These are phyloP conservation scores for Paraglomus brasilianum DNA, from an alignment of 192 early-diverging fungal species.

Conservation along the genomic window DNA sequence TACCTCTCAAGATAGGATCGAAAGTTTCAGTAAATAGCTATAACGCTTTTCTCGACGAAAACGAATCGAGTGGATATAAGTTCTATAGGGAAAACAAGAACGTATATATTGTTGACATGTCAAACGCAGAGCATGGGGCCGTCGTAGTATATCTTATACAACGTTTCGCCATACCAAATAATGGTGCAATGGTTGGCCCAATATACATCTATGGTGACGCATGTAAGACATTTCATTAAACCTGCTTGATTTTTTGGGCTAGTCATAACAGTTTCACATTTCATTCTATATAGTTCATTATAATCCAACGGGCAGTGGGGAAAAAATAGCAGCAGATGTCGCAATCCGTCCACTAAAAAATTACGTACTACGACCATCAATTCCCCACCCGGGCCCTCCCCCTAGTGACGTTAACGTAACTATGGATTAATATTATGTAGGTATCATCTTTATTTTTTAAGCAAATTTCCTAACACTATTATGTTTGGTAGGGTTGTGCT, in stretches of 20 bases:
- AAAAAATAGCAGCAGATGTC: slow-evolving; percentile 23
- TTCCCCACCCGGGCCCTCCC: slow-evolving; percentile 10
- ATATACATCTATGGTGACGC: background rate
- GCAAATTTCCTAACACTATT: slow-evolving; percentile 13
- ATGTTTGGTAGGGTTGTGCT: background rate
- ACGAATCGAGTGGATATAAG: slow-evolving; percentile 5
- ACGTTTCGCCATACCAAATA: background rate
- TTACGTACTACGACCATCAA: background rate
- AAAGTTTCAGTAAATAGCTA: slow-evolving; percentile 9
- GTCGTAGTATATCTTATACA: background rate
- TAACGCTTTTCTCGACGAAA: background rate
- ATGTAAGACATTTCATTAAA: slow-evolving; percentile 3
- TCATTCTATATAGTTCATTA: slow-evolving; percentile 19
- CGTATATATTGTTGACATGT: slow-evolving; percentile 15
- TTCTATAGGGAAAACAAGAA: background rate
- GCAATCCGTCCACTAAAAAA: background rate
- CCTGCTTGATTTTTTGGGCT: background rate
- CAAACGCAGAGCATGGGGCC: background rate
- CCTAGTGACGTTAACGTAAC: slow-evolving; percentile 9
- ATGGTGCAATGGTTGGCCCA: background rate
- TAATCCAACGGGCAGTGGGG: slow-evolving; percentile 10
- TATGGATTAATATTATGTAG: background rate
- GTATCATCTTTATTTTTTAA: slow-evolving; percentile 2
- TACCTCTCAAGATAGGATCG: slow-evolving; percentile 13
- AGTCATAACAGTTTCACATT: slow-evolving; percentile 11